Evolutionary conservation across 2,329 filamentous ascomycete genomes (phyloP).

Genomic region (Ceratocystis papillata): DNA sequence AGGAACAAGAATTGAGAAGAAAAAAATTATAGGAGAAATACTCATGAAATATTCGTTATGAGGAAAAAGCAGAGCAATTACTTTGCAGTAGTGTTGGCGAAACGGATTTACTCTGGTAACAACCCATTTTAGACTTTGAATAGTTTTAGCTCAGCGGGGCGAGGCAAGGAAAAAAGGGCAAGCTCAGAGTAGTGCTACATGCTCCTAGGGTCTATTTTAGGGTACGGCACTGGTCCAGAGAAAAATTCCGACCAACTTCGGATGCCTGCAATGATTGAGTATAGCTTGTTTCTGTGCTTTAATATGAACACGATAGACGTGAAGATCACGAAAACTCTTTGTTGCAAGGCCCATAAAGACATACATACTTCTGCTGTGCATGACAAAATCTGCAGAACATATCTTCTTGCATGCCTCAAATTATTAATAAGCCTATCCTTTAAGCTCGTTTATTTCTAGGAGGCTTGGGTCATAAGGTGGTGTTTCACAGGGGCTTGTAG

Average conservation of each 20-base stretch:
- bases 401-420: no score
- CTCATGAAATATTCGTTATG: neutral
- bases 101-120: neutral
- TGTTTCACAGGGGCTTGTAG: no score
- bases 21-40: neutral
- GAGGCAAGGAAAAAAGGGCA: conserved; percentile 2
- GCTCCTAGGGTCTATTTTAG: conserved; percentile 4
- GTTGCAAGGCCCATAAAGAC: no score
- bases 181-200: neutral
- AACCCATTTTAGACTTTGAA: conserved; percentile 1
- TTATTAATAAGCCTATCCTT: no score
- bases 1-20: neutral
- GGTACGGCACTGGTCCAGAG: neutral
- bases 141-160: conserved; percentile 10
- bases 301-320: no score
- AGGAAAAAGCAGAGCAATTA: neutral
- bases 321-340: no score
- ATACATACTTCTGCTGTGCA: no score
- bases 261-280: neutral
- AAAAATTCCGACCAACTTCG: neutral
- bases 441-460: no score
- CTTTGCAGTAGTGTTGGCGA: neutral
- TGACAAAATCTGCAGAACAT: no score
- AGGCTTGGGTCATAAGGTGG: no score
- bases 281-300: no score